Conservation (phyloP, 176 grass and related monocot species). For the Dactylis glomerata region DNA sequence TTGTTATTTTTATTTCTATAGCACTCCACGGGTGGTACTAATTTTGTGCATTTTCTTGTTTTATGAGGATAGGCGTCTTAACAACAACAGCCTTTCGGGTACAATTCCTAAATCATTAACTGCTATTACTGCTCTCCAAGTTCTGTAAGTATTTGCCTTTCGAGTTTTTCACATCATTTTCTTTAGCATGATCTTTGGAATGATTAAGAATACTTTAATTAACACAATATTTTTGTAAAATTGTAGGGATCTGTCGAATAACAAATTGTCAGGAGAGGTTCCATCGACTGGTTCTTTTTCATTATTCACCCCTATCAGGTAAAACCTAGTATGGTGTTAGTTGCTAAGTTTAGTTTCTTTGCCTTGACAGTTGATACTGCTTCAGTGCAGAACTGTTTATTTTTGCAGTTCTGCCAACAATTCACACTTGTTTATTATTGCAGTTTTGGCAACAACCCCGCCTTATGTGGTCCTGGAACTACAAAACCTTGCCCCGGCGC, state of each 20-base stretch:
- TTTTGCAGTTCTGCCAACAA: slow-evolving; percentile 77
- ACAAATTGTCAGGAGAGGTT: slow-evolving; percentile 82
- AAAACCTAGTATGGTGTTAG: slow-evolving; percentile 6
- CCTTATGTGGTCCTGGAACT: slow-evolving; percentile 78
- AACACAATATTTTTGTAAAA: slow-evolving; percentile 28
- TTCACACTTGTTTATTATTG: slow-evolving; percentile 25
- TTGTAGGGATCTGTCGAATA: slow-evolving; percentile 82
- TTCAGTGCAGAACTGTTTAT: slow-evolving; percentile 20
- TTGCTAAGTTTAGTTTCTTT: slow-evolving; percentile 8
- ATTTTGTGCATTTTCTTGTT: slow-evolving; percentile 23
- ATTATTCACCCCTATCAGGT: slow-evolving; percentile 94
- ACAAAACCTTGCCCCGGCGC: slow-evolving; percentile 75
- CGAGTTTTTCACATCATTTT: neutral
- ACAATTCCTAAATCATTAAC: slow-evolving; percentile 76
- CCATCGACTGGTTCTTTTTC: slow-evolving; percentile 89
- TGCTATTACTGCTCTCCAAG: slow-evolving; percentile 77
- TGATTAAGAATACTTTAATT: slow-evolving; percentile 2
- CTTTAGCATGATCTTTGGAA: slow-evolving; percentile 3
- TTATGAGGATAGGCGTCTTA: slow-evolving; percentile 66
- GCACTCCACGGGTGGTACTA: slow-evolving; percentile 17
- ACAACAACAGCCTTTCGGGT: slow-evolving; percentile 88
- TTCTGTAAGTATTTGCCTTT: slow-evolving; percentile 60
- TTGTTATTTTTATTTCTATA: neutral
- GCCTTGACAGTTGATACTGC: slow-evolving; percentile 6
- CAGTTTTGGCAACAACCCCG: slow-evolving; percentile 91